phyloP scores from a whole-genome alignment of 371 early-diverging fungal species.

The Mucor plumbeus region DNA sequence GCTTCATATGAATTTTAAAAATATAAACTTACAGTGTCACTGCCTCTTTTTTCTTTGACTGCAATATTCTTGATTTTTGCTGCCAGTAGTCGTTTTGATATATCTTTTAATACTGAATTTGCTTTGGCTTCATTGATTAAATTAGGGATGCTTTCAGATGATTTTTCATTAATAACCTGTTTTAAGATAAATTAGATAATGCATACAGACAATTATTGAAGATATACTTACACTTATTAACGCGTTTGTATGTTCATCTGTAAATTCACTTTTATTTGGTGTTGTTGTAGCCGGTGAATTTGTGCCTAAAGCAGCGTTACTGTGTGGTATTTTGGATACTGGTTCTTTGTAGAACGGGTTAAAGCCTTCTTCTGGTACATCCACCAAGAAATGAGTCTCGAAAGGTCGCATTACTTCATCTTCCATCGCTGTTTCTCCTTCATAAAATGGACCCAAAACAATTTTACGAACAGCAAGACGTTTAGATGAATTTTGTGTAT shows the following conservation, averaged over 20 bases:
- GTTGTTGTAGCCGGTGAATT: background rate
- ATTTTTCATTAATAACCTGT: slow-evolving; percentile 45
- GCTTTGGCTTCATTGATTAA: slow-evolving; percentile 31
- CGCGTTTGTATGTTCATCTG: slow-evolving; percentile 40
- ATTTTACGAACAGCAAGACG: slow-evolving; percentile 39
- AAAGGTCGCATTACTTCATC: slow-evolving; percentile 32
- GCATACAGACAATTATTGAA: background rate
- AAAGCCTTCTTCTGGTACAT: slow-evolving; percentile 27
- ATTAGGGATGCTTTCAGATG: slow-evolving; percentile 38
- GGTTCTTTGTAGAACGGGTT: slow-evolving; percentile 38
- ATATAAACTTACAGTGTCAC: slow-evolving; percentile 47
- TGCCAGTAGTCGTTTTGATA: slow-evolving; percentile 51
- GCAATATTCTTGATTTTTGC: slow-evolving; percentile 53
- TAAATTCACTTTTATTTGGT: slow-evolving; percentile 22
- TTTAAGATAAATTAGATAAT: background rate
- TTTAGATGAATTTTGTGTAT: slow-evolving; percentile 10
- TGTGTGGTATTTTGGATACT: background rate
- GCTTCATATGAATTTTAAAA: too few relatives aligned
- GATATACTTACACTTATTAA: slow-evolving; percentile 33
- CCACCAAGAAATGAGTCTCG: slow-evolving; percentile 31
- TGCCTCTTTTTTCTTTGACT: slow-evolving; percentile 55
- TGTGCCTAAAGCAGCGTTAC: background rate
- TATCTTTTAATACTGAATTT: slow-evolving; percentile 29
- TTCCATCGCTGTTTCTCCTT: slow-evolving; percentile 31
- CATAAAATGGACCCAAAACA: slow-evolving; percentile 62